A percentile compares a stretch with the other conserved stretches of the same genome.
These are phyloP conservation scores for Plenodomus tracheiphilus DNA, from an alignment of 2,329 filamentous ascomycete genomes.

Conservation along the genomic window DNA sequence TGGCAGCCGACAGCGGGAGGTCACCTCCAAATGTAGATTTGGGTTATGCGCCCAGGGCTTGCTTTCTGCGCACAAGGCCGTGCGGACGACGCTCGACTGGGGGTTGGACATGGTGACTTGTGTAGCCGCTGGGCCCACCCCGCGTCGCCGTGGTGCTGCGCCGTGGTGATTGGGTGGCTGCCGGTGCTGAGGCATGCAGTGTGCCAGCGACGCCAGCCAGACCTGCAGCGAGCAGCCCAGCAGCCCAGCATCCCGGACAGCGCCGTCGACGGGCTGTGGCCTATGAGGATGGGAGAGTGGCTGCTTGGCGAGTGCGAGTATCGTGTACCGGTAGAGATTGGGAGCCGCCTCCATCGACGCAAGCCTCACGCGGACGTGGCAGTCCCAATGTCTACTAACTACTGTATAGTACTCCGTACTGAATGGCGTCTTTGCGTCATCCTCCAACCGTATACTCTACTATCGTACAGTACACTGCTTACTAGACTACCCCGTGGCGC, in stretches of 20 bases:
- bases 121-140: conserved; percentile 30
- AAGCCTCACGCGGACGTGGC: neutral
- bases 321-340: neutral
- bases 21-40: conserved; percentile 37
- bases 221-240: conserved; percentile 22
- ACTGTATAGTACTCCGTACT: too few relatives aligned
- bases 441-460: neutral
- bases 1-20: conserved; percentile 27
- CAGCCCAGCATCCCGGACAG: conserved; percentile 20
- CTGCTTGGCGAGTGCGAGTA: conserved; percentile 12
- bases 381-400: too few relatives aligned
- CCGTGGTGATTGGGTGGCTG: conserved; percentile 20
- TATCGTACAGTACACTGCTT: too few relatives aligned
- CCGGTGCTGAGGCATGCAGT: conserved; percentile 28
- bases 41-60: conserved; percentile 36
- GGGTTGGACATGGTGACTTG: conserved; percentile 13
- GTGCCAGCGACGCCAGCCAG: conserved; percentile 16
- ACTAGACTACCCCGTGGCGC: neutral
- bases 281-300: conserved; percentile 17
- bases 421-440: too few relatives aligned
- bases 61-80: neutral
- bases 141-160: conserved; percentile 3
- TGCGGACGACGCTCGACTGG: neutral
- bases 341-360: neutral
- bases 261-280: conserved; percentile 13